Percentiles rank a stretch among this genome's conserved stretches.
These are phyloP conservation scores for Salix udensis DNA, from an alignment of 345 rosid genomes.

Conservation along the genomic window DNA sequence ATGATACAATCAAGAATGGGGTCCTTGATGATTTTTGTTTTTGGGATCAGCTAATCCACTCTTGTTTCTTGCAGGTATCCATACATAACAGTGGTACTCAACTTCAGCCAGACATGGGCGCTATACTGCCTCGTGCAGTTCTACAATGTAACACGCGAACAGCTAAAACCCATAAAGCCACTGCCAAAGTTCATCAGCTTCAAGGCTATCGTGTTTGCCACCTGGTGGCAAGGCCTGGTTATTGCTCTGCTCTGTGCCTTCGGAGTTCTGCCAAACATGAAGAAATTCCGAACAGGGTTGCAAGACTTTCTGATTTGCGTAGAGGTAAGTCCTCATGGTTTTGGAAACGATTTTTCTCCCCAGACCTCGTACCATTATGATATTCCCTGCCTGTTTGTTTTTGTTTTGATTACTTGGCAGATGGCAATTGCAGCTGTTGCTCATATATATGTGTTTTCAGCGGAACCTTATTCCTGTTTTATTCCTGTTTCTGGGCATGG, in stretches of 20 bases:
- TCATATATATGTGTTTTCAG: constrained; percentile 69
- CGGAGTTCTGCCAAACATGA: constrained; percentile 58
- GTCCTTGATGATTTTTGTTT: not conserved
- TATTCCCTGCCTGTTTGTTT: not conserved
- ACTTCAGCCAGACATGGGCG: constrained; percentile 98
- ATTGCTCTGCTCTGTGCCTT: constrained; percentile 59
- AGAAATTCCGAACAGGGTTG: constrained; percentile 48
- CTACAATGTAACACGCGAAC: constrained; percentile 72
- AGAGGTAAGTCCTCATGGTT: constrained; percentile 46
- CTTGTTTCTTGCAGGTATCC: constrained; percentile 57
- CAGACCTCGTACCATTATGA: not conserved
- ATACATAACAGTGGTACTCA: constrained; percentile 59
- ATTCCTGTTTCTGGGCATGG: constrained; percentile 33
- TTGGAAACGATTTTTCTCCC: not conserved
- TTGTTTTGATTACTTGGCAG: constrained; percentile 27
- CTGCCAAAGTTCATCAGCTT: constrained; percentile 87
- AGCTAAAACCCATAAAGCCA: constrained; percentile 69
- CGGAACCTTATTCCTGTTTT: constrained; percentile 46
- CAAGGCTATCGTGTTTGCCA: constrained; percentile 88
- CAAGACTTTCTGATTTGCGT: constrained; percentile 83
- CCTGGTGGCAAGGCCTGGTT: constrained; percentile 97
- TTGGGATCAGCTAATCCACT: not conserved
- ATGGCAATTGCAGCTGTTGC: constrained; percentile 88
- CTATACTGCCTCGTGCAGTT: constrained; percentile 84
- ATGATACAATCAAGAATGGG: not conserved